Base-by-base conservation (phyloP, 2,329 filamentous ascomycete species). In the Sporothrix globosa region DNA sequence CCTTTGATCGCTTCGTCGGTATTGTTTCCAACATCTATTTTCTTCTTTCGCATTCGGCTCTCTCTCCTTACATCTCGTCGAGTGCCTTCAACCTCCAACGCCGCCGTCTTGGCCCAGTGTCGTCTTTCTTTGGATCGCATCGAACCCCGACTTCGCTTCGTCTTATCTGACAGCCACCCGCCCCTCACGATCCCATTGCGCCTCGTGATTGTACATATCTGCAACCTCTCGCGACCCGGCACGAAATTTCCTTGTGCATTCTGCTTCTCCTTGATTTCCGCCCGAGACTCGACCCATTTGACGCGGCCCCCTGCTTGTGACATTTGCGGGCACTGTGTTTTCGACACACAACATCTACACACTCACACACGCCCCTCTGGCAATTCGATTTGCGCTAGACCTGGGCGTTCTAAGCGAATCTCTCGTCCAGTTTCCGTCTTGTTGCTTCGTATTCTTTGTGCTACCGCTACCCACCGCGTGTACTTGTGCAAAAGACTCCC, bases 251-350 rank as follows among this genome's bases (percentile, higher is more conserved):
- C 41, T 44, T 67, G 6, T 48, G 4, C 46, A 5, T 13, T 14
- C 48, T 19, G 13, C n/a, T 17, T 19, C 52, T 48, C 48, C 13
- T 17, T 21, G 17, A 21, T 19, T 65, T 24, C 54, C 63, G 53
- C 30, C 69, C 63, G 61, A 70, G 52, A 60, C 69, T 70, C 44
- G 68, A 70, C 41, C 68, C 61, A 69, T 69, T 65, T 21, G 68
- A 66, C 50, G 48, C 69, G 52, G 69, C 69, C 69, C 66, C 63
- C 63, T 67, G 63, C 60, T 48, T 67, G 61, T 70, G 27, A 46
- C 61, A 19, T 34, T 34, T 61, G 50, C 27, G 30, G 53, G 52
- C 46, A 17, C 34, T 53, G 61, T 50, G 41, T 52, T 39, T 34
- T 70, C 52, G 69, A 52, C 52, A 66, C 61, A 65, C 65, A 27